Evolutionary conservation across 1,139 yeast species (phyloP).

Genomic region (Wickerhamiella pararugosa): DNA sequence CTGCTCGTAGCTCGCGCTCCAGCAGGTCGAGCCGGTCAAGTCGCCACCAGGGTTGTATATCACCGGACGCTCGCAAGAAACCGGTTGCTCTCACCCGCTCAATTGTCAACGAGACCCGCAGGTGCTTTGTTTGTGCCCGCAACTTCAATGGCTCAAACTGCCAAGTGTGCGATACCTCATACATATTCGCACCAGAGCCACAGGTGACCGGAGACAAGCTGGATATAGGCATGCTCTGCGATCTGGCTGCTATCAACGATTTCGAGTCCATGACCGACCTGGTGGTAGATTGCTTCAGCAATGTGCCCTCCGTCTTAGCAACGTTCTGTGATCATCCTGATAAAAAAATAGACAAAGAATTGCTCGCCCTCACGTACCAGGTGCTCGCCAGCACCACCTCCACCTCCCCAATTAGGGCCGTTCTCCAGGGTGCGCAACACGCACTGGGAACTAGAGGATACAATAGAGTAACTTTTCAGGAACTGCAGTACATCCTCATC

Average conservation of each 20-base stretch:
- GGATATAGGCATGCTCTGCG: constrained; percentile 15
- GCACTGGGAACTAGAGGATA: constrained; percentile 13
- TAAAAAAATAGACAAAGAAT: neutral
- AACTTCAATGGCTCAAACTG: constrained; percentile 11
- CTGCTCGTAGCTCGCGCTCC: neutral
- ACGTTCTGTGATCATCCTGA: constrained; percentile 8
- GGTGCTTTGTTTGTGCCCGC: constrained; percentile 35
- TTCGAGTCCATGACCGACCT: constrained; percentile 13
- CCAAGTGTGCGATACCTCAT: constrained; percentile 14
- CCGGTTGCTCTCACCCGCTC: neutral
- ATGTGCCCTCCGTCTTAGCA: constrained; percentile 10
- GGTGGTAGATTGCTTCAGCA: constrained; percentile 12
- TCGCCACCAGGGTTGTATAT: neutral
- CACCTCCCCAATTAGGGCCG: constrained; percentile 16
- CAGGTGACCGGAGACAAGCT: constrained; percentile 9
- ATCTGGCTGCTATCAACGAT: constrained; percentile 9
- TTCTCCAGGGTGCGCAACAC: constrained; percentile 16
- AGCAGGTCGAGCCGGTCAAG: neutral
- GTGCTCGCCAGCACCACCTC: constrained; percentile 11
- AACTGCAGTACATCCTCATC: constrained; percentile 13
- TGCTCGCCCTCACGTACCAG: constrained; percentile 8
- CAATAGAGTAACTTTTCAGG: constrained; percentile 10
- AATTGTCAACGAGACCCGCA: constrained; percentile 14
- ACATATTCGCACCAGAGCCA: constrained; percentile 10
- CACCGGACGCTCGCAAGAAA: neutral